Conservation (phyloP, 768 basidiomycete genomes). For the Pleurotus sapidus region DNA sequence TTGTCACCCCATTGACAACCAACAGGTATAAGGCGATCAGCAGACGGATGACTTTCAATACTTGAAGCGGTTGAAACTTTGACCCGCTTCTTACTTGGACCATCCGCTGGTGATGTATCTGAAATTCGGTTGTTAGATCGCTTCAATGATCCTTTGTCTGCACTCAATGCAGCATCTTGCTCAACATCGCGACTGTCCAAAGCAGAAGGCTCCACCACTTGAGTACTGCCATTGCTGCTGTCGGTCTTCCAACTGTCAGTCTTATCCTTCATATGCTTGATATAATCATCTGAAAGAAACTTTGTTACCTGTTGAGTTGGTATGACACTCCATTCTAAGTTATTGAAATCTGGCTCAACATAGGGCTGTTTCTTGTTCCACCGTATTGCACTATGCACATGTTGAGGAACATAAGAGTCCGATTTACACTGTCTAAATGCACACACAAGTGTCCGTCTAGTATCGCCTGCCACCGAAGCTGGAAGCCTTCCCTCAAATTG, state of each 20-base stretch:
- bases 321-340: background rate
- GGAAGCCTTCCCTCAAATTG: constrained; percentile 17
- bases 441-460: constrained; percentile 18
- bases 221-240: too few relatives aligned
- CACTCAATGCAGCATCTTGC: background rate
- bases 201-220: background rate
- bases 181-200: background rate
- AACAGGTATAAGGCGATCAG: background rate
- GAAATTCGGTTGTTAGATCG: background rate
- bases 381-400: constrained; percentile 13
- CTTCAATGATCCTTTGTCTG: background rate
- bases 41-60: background rate
- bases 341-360: background rate
- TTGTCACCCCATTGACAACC: constrained; percentile 19
- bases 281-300: background rate
- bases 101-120: background rate
- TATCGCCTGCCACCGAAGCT: constrained; percentile 10
- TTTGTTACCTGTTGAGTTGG: background rate
- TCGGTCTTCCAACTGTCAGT: background rate
- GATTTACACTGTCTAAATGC: constrained; percentile 19
- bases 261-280: background rate
- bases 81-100: background rate
- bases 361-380: constrained; percentile 17
- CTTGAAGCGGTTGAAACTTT: background rate
- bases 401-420: constrained; percentile 14